A percentile compares a stretch with the other conserved stretches of the same genome.
Conservation (phyloP, 805 yeast species). For the Cyberlindnera americana region DNA sequence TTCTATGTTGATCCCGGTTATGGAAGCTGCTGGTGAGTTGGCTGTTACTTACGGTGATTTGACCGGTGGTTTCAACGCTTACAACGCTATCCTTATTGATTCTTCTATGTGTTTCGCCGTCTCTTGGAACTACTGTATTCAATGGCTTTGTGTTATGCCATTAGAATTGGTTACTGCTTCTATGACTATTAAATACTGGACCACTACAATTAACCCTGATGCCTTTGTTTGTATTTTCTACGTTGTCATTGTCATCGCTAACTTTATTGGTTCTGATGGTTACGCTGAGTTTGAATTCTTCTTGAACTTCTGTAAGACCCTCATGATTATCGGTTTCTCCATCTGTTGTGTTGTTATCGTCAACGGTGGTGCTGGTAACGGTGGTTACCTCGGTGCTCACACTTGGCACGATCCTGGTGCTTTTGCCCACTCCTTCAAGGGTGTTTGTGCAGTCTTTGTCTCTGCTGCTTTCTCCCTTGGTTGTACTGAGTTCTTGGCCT, state of each 20-base stretch:
- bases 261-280: slow-evolving; percentile 58
- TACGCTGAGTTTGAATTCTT: slow-evolving; percentile 68
- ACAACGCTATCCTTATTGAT: slow-evolving; percentile 38
- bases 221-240: slow-evolving; percentile 57
- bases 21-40: slow-evolving; percentile 54
- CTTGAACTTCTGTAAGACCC: slow-evolving; percentile 51
- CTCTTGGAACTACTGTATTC: slow-evolving; percentile 55
- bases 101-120: slow-evolving; percentile 60
- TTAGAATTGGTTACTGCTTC: slow-evolving; percentile 55
- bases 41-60: slow-evolving; percentile 39
- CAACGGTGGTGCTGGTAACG: slow-evolving; percentile 56
- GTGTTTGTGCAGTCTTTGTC: slow-evolving; percentile 60
- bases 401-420: slow-evolving; percentile 61
- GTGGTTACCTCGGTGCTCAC: slow-evolving; percentile 54
- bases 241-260: slow-evolving; percentile 45
- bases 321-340: slow-evolving; percentile 56
- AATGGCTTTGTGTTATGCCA: slow-evolving; percentile 54
- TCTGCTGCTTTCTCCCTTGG: slow-evolving; percentile 63
- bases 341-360: slow-evolving; percentile 52
- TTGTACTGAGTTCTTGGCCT: slow-evolving; percentile 63
- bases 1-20: slow-evolving; percentile 54
- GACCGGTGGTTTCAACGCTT: slow-evolving; percentile 39
- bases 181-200: slow-evolving; percentile 48
- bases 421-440: slow-evolving; percentile 46
- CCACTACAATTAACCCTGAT: slow-evolving; percentile 41